A percentile compares a stretch with the other conserved stretches of the same genome.
These are phyloP conservation scores for Lachancea dasiensis DNA, from an alignment of 805 yeast genomes.

Conservation along the genomic window DNA sequence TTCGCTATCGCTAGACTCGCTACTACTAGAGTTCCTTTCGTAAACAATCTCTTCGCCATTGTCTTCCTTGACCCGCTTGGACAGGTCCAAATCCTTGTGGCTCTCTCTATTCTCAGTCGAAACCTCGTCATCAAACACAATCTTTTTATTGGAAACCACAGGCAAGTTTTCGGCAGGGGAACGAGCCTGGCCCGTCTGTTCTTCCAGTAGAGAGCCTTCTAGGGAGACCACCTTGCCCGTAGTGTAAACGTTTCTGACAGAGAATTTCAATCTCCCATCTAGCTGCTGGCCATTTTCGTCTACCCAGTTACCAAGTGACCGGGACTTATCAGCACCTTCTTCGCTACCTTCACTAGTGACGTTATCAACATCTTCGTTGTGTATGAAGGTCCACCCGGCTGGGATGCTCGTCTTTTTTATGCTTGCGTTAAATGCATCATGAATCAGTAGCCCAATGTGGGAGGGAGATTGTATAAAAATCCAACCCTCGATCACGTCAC, in stretches of 20 bases:
- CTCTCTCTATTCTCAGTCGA: conserved; percentile 32
- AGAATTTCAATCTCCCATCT: conserved; percentile 78
- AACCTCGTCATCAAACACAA: conserved; percentile 43
- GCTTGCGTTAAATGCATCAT: conserved; percentile 92
- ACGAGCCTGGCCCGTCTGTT: conserved; percentile 22
- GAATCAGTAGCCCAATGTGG: conserved; percentile 84
- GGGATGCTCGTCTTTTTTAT: conserved; percentile 85
- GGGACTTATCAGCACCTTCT: conserved; percentile 31
- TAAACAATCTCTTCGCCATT: conserved; percentile 33
- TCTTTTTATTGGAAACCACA: conserved; percentile 43
- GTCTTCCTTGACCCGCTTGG: conserved; percentile 28
- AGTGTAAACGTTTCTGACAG: conserved; percentile 62
- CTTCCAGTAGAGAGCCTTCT: conserved; percentile 70
- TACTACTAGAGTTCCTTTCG: conserved; percentile 29
- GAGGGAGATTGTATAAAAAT: conserved; percentile 90
- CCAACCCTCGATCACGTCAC: conserved; percentile 81
- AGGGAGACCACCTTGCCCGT: conserved; percentile 79
- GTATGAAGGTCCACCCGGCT: conserved; percentile 76
- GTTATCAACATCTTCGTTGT: conserved; percentile 61
- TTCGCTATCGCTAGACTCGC: conserved; percentile 27
- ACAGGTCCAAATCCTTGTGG: conserved; percentile 31
- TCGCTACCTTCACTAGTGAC: conserved; percentile 16
- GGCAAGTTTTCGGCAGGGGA: conserved; percentile 50
- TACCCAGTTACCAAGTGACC: conserved; percentile 81
- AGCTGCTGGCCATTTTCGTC: conserved; percentile 68